Conservation (phyloP, 1,284 basidiomycete genomes). For the Moesziomyces sp. region DNA sequence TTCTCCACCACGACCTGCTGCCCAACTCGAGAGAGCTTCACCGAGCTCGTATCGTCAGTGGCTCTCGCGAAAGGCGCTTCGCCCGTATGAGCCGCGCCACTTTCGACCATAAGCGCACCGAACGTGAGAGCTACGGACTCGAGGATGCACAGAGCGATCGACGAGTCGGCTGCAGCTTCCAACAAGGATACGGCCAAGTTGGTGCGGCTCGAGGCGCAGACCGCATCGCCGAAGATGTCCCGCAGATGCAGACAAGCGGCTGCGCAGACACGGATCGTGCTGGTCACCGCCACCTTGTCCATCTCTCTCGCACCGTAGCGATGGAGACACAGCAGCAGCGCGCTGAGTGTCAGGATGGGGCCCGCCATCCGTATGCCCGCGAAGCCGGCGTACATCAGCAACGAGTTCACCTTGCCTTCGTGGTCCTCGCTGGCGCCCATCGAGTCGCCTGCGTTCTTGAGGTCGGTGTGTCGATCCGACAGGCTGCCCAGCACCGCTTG, state of each 20-base stretch:
- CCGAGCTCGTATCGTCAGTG: neutral
- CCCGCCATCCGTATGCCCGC: neutral
- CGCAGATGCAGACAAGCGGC: neutral
- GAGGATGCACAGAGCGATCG: constrained; percentile 12
- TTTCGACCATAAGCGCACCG: constrained; percentile 1
- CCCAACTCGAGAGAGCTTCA: neutral
- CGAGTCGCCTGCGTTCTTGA: neutral
- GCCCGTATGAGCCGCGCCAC: neutral
- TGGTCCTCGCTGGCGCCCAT: neutral
- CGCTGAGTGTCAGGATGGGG: neutral
- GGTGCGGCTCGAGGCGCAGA: neutral
- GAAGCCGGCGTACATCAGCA: neutral
- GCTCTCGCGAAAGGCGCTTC: neutral
- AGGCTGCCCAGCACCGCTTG: constrained; percentile 7
- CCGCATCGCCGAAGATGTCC: neutral
- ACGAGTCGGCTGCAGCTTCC: neutral
- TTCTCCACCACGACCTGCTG: constrained; percentile 4
- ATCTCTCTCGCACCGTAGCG: neutral
- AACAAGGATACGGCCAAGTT: neutral
- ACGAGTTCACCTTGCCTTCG: neutral
- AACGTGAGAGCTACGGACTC: constrained; percentile 14
- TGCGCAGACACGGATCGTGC: neutral
- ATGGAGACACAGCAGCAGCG: neutral
- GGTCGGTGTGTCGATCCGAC: neutral
- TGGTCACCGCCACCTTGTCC: neutral